Conservation (phyloP, 768 basidiomycete genomes). For the Dioszegia hungarica region DNA sequence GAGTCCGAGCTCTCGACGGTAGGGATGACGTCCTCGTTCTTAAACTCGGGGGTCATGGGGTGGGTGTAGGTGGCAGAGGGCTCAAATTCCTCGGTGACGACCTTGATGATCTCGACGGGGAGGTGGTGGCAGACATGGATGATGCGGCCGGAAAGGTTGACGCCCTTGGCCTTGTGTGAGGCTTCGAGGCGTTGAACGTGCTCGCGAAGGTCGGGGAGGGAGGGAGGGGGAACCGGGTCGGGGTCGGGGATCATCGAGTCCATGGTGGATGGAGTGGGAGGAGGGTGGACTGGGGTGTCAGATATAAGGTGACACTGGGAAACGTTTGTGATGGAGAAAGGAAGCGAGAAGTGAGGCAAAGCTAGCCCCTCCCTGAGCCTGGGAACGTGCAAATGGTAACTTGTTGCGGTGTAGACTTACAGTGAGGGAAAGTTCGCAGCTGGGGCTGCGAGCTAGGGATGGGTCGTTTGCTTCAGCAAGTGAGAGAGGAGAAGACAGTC, state of each 20-base stretch:
- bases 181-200: conserved; percentile 69
- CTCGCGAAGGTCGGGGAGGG: conserved; percentile 62
- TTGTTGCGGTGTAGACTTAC: no score
- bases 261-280: conserved; percentile 18
- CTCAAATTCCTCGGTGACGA: conserved; percentile 30
- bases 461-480: no score
- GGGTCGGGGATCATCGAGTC: conserved; percentile 49
- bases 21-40: conserved; percentile 53
- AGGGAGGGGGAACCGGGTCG: conserved; percentile 38
- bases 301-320: neutral
- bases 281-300: neutral
- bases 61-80: conserved; percentile 55
- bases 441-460: no score
- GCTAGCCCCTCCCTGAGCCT: no score
- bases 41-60: conserved; percentile 70
- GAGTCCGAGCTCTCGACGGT: conserved; percentile 26
- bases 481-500: no score
- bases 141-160: conserved; percentile 76
- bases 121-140: conserved; percentile 89
- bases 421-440: no score
- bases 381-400: no score
- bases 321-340: neutral
- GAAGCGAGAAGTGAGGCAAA: neutral
- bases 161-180: conserved; percentile 64
- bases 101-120: conserved; percentile 63